These are phyloP conservation scores for Lepidopterella palustris DNA, from an alignment of 495 filamentous ascomycete genomes.

Conservation along the genomic window DNA sequence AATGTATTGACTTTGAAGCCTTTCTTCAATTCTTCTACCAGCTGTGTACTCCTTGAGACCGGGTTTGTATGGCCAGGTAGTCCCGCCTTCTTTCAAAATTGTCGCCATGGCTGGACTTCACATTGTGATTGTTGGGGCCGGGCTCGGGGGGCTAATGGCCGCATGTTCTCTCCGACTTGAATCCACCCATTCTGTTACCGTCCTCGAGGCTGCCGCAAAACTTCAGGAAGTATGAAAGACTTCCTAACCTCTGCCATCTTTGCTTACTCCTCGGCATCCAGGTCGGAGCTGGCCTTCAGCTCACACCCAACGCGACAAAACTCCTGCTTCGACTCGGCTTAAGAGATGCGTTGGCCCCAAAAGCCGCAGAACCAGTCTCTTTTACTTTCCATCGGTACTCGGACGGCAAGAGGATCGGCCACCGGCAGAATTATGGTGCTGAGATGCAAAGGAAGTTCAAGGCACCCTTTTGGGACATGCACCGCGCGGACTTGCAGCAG, in stretches of 20 bases:
- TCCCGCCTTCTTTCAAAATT: neutral
- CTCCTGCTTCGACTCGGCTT: neutral
- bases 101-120: neutral
- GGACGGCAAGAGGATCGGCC: neutral
- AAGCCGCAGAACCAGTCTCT: neutral
- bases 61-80: no score
- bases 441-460: conserved; percentile 37
- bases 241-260: neutral
- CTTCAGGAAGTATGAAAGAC: neutral
- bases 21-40: no score
- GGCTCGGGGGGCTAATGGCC: neutral
- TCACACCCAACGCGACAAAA: neutral
- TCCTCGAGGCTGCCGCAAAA: neutral
- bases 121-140: neutral
- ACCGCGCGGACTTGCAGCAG: conserved; percentile 53
- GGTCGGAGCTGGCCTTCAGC: neutral
- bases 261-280: neutral
- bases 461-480: conserved; percentile 52
- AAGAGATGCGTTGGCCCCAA: neutral
- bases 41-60: no score
- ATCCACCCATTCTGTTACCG: neutral
- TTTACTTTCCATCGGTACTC: neutral
- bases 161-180: neutral
- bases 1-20: no score
- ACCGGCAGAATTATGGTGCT: neutral